Conservation (phyloP, 345 rosid genomes). For the Gossypium longicalyx region DNA sequence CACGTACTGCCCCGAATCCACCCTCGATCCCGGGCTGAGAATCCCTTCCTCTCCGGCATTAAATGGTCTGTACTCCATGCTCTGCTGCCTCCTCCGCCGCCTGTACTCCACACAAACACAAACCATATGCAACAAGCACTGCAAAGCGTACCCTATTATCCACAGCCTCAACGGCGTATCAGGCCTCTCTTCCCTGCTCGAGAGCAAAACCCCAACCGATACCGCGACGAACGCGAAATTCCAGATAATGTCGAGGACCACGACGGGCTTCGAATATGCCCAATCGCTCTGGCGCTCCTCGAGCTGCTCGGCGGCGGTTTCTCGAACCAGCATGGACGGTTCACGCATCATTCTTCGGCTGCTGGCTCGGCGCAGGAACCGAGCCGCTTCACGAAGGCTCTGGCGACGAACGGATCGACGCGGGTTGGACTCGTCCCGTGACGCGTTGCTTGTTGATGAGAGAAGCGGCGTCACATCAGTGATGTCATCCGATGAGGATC, state of each 20-base stretch:
- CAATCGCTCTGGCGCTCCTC: slow-evolving; percentile 98
- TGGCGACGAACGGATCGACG: slow-evolving; percentile 56
- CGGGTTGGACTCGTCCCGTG: slow-evolving; percentile 17
- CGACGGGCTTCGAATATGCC: slow-evolving; percentile 96
- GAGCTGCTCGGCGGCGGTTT: slow-evolving; percentile 92
- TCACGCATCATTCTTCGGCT: slow-evolving; percentile 85
- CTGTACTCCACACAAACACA: slow-evolving; percentile 78
- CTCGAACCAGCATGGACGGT: slow-evolving; percentile 90
- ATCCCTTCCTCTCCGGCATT: slow-evolving; percentile 40
- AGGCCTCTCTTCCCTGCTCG: slow-evolving; percentile 63
- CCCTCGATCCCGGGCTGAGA: slow-evolving; percentile 45
- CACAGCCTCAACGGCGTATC: slow-evolving; percentile 78
- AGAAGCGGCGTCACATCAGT: slow-evolving; percentile 67
- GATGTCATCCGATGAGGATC: slow-evolving; percentile 54
- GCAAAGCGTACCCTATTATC: slow-evolving; percentile 75
- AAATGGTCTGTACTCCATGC: slow-evolving; percentile 28
- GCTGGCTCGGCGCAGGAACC: slow-evolving; percentile 86
- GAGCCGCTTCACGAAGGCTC: slow-evolving; percentile 72
- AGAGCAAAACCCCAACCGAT: slow-evolving; percentile 50
- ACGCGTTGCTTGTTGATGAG: slow-evolving; percentile 24
- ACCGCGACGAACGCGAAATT: slow-evolving; percentile 80
- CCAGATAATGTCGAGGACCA: slow-evolving; percentile 77
- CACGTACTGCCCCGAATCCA: slow-evolving; percentile 54
- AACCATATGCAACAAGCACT: slow-evolving; percentile 79
- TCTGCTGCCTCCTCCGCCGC: slow-evolving; percentile 55